Base-by-base conservation (phyloP, 768 basidiomycete species). In the Lactarius vividus region DNA sequence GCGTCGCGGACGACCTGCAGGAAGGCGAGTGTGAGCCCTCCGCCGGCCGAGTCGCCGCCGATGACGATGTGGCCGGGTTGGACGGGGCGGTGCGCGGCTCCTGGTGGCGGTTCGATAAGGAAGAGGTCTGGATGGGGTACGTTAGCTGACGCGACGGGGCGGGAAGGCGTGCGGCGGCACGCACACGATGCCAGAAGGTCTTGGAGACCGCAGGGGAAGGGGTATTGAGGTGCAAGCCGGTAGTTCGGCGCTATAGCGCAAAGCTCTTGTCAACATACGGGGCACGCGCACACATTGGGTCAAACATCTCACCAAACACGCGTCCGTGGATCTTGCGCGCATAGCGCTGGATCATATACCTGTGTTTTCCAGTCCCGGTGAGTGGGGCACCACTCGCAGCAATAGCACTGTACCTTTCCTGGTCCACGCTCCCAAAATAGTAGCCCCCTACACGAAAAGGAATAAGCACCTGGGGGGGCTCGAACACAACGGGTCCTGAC, bases 1-100 rank as follows among this genome's bases (percentile, higher is more conserved):
- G 84, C 77, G 75, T 99, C 97, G 10, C 97, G 89, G 53, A 99
- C 84, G 9, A 90, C 82, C 75, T 95, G 92, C 2, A 99, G 82
- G 26, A 97, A 79, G 3, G 94, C 89, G 56, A 98, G 77, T 1
- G 85, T 83, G 11, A 97, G 79, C 0, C 94, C 94, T 5, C 95
- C 97, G 5, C 97, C 97, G 0, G 96, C 95, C n/a, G 93, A 95
- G 77, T 95, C 94, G 4, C 97, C 97, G 0, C 88, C 88, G 20
- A 98, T 78, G 15, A 98, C 83, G 39, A 99, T 89, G 71, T 89
- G 86, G 0, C 82, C 81, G 0, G 96, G 94, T 52, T 89, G 82
- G 8, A 99, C 86, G 1, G 96, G 85, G 11, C 77, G 76, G 76
- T 98, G 97, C 23, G 84, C 79, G 5, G 92, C 87, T 2, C 80